Percentiles rank a stretch among this genome's conserved stretches.
Conservation (phyloP, 108 stramenopile genomes). For the Epithemia pelagica region DNA sequence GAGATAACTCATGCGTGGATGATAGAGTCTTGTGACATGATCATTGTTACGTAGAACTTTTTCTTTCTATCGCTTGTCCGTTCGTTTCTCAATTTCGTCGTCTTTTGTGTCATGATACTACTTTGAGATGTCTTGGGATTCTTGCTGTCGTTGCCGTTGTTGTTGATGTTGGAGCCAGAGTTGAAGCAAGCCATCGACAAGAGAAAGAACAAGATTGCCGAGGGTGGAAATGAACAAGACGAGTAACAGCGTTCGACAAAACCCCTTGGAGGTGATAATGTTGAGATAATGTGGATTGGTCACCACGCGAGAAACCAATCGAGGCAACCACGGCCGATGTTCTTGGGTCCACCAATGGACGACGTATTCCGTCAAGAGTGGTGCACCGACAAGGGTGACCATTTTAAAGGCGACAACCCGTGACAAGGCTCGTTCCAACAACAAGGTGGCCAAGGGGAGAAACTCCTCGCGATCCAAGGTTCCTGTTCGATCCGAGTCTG, state of each 20-base stretch:
- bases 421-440: constrained; percentile 18
- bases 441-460: constrained; percentile 6
- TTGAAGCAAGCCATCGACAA: constrained; percentile 9
- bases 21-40: too few relatives aligned
- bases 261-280: constrained; percentile 18
- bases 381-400: constrained; percentile 37
- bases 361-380: constrained; percentile 11
- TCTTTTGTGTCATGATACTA: too few relatives aligned
- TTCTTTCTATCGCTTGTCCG: too few relatives aligned
- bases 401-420: constrained; percentile 28
- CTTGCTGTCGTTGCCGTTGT: not conserved
- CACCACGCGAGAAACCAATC: not conserved
- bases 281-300: not conserved
- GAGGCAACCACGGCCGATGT: not conserved
- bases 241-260: constrained; percentile 20
- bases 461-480: constrained; percentile 26
- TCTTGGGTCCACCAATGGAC: constrained; percentile 1
- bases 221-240: constrained; percentile 20
- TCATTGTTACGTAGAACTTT: too few relatives aligned
- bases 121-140: too few relatives aligned
- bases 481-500: constrained; percentile 12
- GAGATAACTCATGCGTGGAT: too few relatives aligned
- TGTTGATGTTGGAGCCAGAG: not conserved
- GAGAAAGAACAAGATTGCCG: constrained; percentile 20
- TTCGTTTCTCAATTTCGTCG: too few relatives aligned